These are phyloP conservation scores for Pseudopithomyces maydicus DNA, from an alignment of 2,329 filamentous ascomycete genomes.

Conservation along the genomic window DNA sequence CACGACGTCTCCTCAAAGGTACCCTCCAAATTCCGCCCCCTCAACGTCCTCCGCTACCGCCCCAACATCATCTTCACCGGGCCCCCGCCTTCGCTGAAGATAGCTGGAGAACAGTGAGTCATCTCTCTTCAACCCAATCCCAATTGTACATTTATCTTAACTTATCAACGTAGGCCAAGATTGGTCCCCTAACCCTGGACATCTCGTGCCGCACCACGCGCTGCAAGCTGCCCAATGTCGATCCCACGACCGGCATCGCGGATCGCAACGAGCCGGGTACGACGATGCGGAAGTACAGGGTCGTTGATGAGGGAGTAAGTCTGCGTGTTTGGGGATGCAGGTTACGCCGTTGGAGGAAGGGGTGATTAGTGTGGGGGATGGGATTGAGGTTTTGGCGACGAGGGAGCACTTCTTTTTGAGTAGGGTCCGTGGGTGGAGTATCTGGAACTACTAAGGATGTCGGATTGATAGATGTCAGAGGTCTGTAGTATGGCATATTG, in stretches of 20 bases:
- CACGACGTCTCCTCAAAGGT: constrained; percentile 64
- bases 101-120: constrained; percentile 61
- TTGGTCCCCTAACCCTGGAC: constrained; percentile 57
- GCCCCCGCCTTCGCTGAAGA: constrained; percentile 71
- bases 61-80: constrained; percentile 75
- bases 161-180: constrained; percentile 32
- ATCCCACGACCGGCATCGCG: constrained; percentile 63
- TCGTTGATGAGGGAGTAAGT: constrained; percentile 64
- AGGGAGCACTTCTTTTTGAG: constrained; percentile 39
- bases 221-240: constrained; percentile 74
- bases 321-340: constrained; percentile 69
- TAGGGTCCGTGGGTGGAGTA: background rate
- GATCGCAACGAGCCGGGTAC: constrained; percentile 62
- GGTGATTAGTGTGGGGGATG: constrained; percentile 38
- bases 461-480: too few species aligned
- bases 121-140: background rate
- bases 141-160: constrained; percentile 42
- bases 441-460: too few species aligned
- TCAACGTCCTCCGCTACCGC: constrained; percentile 70
- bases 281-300: constrained; percentile 62
- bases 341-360: constrained; percentile 57
- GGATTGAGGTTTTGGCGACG: constrained; percentile 36
- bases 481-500: too few species aligned
- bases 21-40: constrained; percentile 56
- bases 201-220: constrained; percentile 69